Conservation (phyloP, 2,329 filamentous ascomycete genomes). For the Paecilomyces variotii region DNA sequence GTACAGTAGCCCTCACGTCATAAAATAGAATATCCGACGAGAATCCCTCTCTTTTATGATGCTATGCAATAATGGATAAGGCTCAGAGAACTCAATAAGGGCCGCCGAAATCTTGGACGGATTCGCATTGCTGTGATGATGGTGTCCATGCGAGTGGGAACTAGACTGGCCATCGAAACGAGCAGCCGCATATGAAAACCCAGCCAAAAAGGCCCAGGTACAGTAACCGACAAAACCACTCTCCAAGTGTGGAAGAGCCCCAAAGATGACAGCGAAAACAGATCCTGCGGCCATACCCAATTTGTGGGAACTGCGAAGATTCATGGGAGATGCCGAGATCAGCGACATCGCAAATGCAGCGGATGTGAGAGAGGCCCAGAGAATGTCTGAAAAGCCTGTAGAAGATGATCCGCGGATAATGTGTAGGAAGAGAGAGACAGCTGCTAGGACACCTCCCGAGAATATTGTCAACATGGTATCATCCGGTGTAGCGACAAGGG, state of each 20-base stretch:
- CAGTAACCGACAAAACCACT: conserved; percentile 20
- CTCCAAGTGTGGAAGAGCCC: conserved; percentile 19
- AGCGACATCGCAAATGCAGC: conserved; percentile 20
- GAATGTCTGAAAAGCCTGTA: conserved; percentile 14
- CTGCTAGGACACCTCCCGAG: conserved; percentile 18
- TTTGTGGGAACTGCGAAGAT: conserved; percentile 23
- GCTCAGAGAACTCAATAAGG: conserved; percentile 60
- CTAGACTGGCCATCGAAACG: conserved; percentile 23
- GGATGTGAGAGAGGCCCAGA: conserved; percentile 15
- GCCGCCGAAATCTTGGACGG: conserved; percentile 64
- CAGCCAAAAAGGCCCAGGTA: conserved; percentile 18
- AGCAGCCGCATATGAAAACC: conserved; percentile 23
- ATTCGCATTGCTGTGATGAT: conserved; percentile 30
- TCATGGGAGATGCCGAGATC: conserved; percentile 13
- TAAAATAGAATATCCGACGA: conserved; percentile 93
- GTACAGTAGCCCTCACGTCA: conserved; percentile 53
- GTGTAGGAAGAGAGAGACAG: conserved; percentile 16
- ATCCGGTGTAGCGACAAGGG: conserved; percentile 11
- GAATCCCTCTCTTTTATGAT: conserved; percentile 89
- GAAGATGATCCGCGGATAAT: conserved; percentile 9
- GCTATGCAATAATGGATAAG: conserved; percentile 71
- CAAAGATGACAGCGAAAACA: conserved; percentile 20
- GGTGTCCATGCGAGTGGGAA: conserved; percentile 24
- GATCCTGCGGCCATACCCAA: conserved; percentile 21
- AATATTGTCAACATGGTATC: conserved; percentile 22